These are phyloP conservation scores for Aspergillus asperescens DNA, from an alignment of 495 filamentous ascomycete species.

Conservation along the genomic window DNA sequence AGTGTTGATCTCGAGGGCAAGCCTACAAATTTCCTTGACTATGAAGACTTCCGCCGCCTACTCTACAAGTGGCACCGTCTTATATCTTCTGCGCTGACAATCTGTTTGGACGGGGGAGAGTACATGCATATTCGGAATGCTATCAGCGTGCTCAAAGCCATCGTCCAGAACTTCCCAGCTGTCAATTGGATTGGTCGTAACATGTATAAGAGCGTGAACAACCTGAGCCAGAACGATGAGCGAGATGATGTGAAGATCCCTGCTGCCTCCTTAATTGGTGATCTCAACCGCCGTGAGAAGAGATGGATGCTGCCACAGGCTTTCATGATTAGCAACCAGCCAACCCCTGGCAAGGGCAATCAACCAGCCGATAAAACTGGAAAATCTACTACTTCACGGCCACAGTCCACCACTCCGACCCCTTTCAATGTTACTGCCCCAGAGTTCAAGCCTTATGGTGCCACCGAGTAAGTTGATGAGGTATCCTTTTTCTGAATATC, in stretches of 20 bases:
- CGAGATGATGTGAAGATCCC: slow-evolving; percentile 87
- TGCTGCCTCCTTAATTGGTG: slow-evolving; percentile 76
- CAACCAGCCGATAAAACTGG: slow-evolving; percentile 17
- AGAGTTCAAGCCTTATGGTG: slow-evolving; percentile 41
- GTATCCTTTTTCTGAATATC: not conserved
- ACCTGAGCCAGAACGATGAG: slow-evolving; percentile 60
- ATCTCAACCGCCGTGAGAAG: slow-evolving; percentile 70
- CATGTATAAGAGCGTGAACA: slow-evolving; percentile 61
- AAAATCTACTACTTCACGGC: slow-evolving; percentile 36
- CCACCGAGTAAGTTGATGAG: slow-evolving; percentile 38
- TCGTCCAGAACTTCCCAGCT: slow-evolving; percentile 74
- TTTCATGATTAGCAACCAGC: slow-evolving; percentile 45
- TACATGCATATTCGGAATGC: slow-evolving; percentile 99
- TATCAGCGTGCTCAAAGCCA: slow-evolving; percentile 79
- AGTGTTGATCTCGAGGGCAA: slow-evolving; percentile 58
- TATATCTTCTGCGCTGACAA: slow-evolving; percentile 67
- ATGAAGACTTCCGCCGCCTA: slow-evolving; percentile 77
- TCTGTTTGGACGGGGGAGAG: slow-evolving; percentile 71
- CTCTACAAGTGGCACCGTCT: slow-evolving; percentile 87
- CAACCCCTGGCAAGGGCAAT: slow-evolving; percentile 12
- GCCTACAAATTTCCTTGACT: slow-evolving; percentile 63
- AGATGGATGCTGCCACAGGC: slow-evolving; percentile 83
- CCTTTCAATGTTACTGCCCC: slow-evolving; percentile 44
- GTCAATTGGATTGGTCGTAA: slow-evolving; percentile 81
- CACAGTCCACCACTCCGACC: slow-evolving; percentile 32